These are phyloP conservation scores for Colletotrichum ledebouriae DNA, from an alignment of 2,329 filamentous ascomycete genomes.

Conservation along the genomic window DNA sequence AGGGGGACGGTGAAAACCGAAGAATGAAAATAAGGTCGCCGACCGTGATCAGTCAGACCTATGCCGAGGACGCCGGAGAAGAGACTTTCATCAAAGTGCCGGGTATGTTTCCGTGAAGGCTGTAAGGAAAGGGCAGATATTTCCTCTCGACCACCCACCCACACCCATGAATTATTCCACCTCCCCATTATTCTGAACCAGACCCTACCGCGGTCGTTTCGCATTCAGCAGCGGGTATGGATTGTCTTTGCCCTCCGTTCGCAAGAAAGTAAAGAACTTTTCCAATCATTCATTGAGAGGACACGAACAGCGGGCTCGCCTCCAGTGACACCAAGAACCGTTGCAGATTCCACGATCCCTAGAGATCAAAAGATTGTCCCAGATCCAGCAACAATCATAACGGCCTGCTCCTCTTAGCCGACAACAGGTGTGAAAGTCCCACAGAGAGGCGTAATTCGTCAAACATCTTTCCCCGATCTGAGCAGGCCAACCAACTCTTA, in stretches of 20 bases:
- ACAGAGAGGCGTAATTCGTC: constrained; percentile 34
- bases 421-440: constrained; percentile 11
- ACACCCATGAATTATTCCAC: constrained; percentile 14
- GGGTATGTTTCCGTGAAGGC: not conserved
- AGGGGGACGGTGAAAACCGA: not conserved
- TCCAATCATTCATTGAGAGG: constrained; percentile 34
- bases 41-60: constrained; percentile 14
- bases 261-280: constrained; percentile 39
- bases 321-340: constrained; percentile 30
- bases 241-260: not conserved
- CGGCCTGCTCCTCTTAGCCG: not conserved
- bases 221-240: constrained; percentile 5
- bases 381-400: not conserved
- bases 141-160: constrained; percentile 8
- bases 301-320: constrained; percentile 11
- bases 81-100: constrained; percentile 25
- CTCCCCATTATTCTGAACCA: constrained; percentile 17
- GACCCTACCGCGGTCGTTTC: constrained; percentile 1
- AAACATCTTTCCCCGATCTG: constrained; percentile 9
- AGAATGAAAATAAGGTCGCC: constrained; percentile 2
- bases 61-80: constrained; percentile 34
- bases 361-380: constrained; percentile 22
- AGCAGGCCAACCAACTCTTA: constrained; percentile 2
- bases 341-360: constrained; percentile 16
- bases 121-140: not conserved